Evolutionary conservation across 352 stramenopile species (phyloP), one percentile per base, ranked within the genome.

Genomic region (Globisporangium viniferum): DNA sequence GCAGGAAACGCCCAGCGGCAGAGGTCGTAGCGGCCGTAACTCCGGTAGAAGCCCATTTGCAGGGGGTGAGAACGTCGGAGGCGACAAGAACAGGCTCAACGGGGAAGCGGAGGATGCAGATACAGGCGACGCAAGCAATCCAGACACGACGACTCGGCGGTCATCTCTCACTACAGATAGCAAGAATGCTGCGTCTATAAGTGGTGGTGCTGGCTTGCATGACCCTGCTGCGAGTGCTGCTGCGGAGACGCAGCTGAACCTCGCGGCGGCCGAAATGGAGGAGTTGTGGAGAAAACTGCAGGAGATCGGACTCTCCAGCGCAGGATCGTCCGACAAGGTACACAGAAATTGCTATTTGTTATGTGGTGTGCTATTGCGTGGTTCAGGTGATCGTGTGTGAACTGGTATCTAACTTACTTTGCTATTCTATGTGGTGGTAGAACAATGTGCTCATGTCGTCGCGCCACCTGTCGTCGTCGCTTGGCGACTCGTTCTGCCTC

Each of bases 401-500:
- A n/a, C n/a, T n/a, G n/a, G n/a, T n/a, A n/a, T n/a, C n/a, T n/a
- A n/a, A n/a, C n/a, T n/a, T n/a, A n/a, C n/a, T n/a, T n/a, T n/a
- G 18, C 5, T 0, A 24, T 29, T 55, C n/a, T 31, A 31, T 55
- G 15, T 48, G 41, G 5, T n/a, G 14, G 20, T 33, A 74, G 51
- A 84, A 72, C 51, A 89, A 92, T 29, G 56, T 93, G 51, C 66
- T 94, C 4, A 90, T 91, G 79, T 89, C 84, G 33, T 94, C 86
- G 9, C 75, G 84, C 7, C 86, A 94, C 63, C 71, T 94, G 8
- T 94, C 86, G 20, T 95, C 88, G 39, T 91, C 87, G 2, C 66
- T 95, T 5, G 88, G 88, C 8, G 88, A 95, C 68, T 95, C 88
- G 10, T 95, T 95, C 64, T 95, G 84, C 71, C 59, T 95, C 24